A percentile compares a stretch with the other conserved stretches of the same genome.
Evolutionary conservation across 2,329 filamentous ascomycete genomes (phyloP).

Genomic region (Scopulariopsis brevicaulis): DNA sequence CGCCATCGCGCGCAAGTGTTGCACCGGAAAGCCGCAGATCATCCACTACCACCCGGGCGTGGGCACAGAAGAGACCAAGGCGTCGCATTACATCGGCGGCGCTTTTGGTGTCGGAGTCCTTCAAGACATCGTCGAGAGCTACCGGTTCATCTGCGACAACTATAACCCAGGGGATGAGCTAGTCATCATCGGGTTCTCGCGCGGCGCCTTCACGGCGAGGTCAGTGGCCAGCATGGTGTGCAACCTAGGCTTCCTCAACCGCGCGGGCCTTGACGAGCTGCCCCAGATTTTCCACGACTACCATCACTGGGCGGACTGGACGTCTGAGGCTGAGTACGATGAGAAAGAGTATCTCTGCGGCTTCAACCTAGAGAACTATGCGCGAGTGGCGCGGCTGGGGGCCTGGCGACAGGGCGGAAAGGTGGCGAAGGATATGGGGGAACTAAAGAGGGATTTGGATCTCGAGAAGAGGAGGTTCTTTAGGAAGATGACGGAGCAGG

Average conservation of each 20-base stretch:
- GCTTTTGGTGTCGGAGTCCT: constrained; percentile 14
- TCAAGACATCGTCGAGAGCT: constrained; percentile 9
- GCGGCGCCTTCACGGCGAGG: constrained; percentile 18
- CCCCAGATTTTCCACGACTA: constrained; percentile 13
- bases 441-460: not conserved
- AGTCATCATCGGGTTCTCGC: constrained; percentile 17
- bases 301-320: constrained; percentile 7
- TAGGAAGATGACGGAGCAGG: not conserved
- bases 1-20: constrained; percentile 16
- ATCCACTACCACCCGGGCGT: constrained; percentile 24
- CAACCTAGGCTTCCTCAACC: constrained; percentile 15
- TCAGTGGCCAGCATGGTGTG: constrained; percentile 15
- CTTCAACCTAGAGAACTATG: constrained; percentile 1
- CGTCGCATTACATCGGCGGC: constrained; percentile 12
- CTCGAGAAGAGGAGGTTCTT: constrained; percentile 1
- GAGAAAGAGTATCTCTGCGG: not conserved
- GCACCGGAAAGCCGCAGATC: constrained; percentile 15
- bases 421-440: not conserved
- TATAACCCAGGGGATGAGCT: constrained; percentile 19
- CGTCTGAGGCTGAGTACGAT: not conserved
- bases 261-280: constrained; percentile 14
- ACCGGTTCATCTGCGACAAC: constrained; percentile 23
- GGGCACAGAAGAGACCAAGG: constrained; percentile 14
- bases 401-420: not conserved
- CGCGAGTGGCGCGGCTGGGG: not conserved